These are phyloP conservation scores for Dictyostelium firmibasis DNA, from an alignment of 78 protist genomes.

Conservation along the genomic window DNA sequence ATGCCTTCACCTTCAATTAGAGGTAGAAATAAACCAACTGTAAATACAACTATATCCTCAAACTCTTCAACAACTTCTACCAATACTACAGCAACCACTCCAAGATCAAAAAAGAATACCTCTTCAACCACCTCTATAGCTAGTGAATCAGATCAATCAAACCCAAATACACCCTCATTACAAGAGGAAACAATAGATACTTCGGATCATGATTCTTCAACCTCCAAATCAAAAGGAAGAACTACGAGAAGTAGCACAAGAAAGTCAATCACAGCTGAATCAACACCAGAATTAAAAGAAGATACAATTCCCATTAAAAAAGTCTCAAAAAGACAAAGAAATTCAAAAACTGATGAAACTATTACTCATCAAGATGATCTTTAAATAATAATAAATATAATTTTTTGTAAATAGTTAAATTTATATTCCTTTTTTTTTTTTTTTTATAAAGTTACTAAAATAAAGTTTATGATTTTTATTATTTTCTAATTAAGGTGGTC, in stretches of 20 bases:
- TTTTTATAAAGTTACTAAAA: not conserved
- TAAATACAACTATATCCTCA: not conserved
- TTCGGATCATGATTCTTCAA: not conserved
- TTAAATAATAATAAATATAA: not conserved
- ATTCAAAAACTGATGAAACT: slow-evolving; percentile 4
- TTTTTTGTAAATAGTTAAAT: not conserved
- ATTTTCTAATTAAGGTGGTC: too few species aligned
- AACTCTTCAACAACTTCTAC: not conserved
- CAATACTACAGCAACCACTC: not conserved
- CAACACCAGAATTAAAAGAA: slow-evolving; percentile 9
- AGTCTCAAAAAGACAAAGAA: slow-evolving; percentile 33
- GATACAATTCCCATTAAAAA: slow-evolving; percentile 1
- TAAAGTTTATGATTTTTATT: too few species aligned
- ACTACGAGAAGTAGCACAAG: not conserved
- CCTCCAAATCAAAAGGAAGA: not conserved
- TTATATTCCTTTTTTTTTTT: not conserved
- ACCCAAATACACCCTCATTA: slow-evolving; percentile 31
- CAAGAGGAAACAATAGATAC: not conserved
- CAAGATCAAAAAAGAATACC: not conserved
- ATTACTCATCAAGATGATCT: not conserved
- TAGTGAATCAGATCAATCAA: slow-evolving; percentile 4
- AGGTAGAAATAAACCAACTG: slow-evolving; percentile 22
- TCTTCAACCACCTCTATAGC: not conserved
- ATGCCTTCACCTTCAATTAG: slow-evolving; percentile 34
- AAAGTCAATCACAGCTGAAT: not conserved